phyloP scores from a whole-genome alignment of 495 filamentous ascomycete species.

The Penicillium ucsense region DNA sequence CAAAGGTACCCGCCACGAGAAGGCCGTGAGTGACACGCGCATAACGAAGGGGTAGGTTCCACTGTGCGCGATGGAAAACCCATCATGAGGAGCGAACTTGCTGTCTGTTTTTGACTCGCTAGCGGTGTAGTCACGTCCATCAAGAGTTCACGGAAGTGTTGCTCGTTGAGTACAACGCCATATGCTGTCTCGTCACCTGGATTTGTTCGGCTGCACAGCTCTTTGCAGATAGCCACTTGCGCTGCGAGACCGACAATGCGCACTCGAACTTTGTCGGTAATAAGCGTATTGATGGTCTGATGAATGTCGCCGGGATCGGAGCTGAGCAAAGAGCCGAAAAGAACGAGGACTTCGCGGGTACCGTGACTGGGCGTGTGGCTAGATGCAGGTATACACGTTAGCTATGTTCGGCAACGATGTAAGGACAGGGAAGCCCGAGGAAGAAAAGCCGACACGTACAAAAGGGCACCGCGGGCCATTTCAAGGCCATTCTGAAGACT shows the following conservation, averaged over 20 bases:
- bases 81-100: constrained; percentile 87
- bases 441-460: constrained; percentile 34
- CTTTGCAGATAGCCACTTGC: constrained; percentile 82
- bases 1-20: constrained; percentile 85
- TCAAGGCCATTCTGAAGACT: constrained; percentile 92
- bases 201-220: constrained; percentile 81
- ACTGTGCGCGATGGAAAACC: constrained; percentile 93
- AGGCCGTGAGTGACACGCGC: constrained; percentile 82
- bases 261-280: constrained; percentile 73
- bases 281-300: constrained; percentile 67
- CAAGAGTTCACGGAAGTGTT: constrained; percentile 80
- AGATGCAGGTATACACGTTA: constrained; percentile 10
- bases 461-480: constrained; percentile 82
- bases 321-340: constrained; percentile 83
- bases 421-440: background rate
- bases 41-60: constrained; percentile 63
- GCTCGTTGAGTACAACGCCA: constrained; percentile 76
- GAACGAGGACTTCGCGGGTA: constrained; percentile 81
- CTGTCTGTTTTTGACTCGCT: constrained; percentile 56
- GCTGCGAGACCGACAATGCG: constrained; percentile 83
- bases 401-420: background rate
- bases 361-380: constrained; percentile 88
- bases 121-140: constrained; percentile 85
- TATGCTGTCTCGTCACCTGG: constrained; percentile 67
- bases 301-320: constrained; percentile 94